Conservation (phyloP, 2,329 filamentous ascomycete species). For the Verticillium nubilum region DNA sequence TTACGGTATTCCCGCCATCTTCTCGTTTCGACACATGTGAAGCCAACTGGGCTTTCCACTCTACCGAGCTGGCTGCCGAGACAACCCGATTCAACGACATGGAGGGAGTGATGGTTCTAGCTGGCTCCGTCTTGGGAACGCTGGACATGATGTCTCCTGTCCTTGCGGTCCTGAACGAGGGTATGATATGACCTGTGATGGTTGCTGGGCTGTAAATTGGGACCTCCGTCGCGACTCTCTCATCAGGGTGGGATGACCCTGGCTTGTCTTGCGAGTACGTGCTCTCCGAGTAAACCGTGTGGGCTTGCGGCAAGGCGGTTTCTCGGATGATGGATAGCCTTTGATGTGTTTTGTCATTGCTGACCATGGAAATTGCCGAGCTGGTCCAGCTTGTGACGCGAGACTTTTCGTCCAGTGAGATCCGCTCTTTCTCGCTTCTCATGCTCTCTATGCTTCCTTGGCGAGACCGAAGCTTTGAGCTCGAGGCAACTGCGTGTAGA, state of each 20-base stretch:
- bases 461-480: constrained; percentile 43
- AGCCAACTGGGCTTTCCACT: constrained; percentile 52
- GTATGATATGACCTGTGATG: constrained; percentile 3
- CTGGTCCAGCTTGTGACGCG: constrained; percentile 69
- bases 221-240: not conserved
- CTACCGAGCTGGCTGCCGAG: constrained; percentile 40
- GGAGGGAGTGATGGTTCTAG: constrained; percentile 10
- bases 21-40: constrained; percentile 45
- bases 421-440: constrained; percentile 28
- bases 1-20: not conserved
- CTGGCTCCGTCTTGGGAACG: not conserved
- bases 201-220: not conserved
- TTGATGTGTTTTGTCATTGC: constrained; percentile 37
- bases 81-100: constrained; percentile 27
- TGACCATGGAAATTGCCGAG: constrained; percentile 52
- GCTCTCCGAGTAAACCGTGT: constrained; percentile 36
- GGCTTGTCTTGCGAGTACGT: constrained; percentile 35
- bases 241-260: not conserved
- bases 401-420: constrained; percentile 47
- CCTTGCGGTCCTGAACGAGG: not conserved
- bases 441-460: constrained; percentile 51
- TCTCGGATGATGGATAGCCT: constrained; percentile 62
- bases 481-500: constrained; percentile 39
- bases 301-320: constrained; percentile 25
- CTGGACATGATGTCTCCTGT: not conserved